Base-by-base conservation (phyloP, 2,329 filamentous ascomycete species). In the Pyrenophora seminiperda region DNA sequence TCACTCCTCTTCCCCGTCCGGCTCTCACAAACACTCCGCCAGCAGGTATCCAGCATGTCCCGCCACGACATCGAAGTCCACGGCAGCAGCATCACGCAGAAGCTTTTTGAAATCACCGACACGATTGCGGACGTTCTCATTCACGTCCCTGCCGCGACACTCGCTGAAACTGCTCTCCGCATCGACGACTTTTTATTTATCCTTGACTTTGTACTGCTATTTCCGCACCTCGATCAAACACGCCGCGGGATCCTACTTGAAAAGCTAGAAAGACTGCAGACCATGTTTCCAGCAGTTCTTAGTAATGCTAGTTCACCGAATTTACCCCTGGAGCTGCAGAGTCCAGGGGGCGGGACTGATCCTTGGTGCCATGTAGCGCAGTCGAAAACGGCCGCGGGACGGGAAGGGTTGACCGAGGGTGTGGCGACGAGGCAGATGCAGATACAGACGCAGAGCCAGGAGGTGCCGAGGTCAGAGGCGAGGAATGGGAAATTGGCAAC, bases 81-180 rank as follows among this genome's bases (percentile, higher is more conserved):
- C 56, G 82, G 82, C 6, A 80, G 75, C 30, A 79, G 79, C 17
- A 81, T 85, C 46, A 71, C 83, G 43, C 78, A 82, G 53, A 85
- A 85, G 62, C 72, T 85, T 4, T 83, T 85, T 47, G 82, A 85
- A 59, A 82, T 85, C 53, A 80, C 81, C 0, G 82, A 81, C 61
- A 83, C 81, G 2, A 81, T 84, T 37, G 81, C 81, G 7, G 82
- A 84, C 55, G 82, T 85, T 11, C 68, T 80, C 2, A 74, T 84
- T 17, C 79, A 81, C 36, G 70, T 83, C 11, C 78, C 79, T 0
- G 73, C 76, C 5, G 75, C 74, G 0, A 75, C 76, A 0, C 65
- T 77, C 3, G 73, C 78, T 31, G 79, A 81, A 22, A 77, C 76
- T 2, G 70, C 73, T 4, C 71, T 76, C 3, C 73, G 79, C 13